Evolutionary conservation across 495 filamentous ascomycete genomes (phyloP), one percentile per base, ranked within the genome.

Genomic region (Penicillium samsonianum): DNA sequence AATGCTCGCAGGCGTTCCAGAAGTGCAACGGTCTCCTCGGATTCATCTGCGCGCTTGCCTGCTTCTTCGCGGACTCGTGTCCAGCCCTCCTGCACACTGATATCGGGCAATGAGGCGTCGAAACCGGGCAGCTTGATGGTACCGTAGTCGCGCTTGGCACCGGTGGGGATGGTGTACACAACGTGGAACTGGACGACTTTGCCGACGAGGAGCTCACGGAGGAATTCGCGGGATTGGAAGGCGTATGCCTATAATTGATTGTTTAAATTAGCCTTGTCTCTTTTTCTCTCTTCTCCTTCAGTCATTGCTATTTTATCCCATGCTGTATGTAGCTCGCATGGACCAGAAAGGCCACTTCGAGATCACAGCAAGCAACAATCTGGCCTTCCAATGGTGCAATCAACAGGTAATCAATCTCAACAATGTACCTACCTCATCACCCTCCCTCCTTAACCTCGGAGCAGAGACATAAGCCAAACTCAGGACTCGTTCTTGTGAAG

Each of bases 401-500:
- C 25, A 7, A 41, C 38, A 16, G 10, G 50, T 25, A 54, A 59
- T 47, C 23, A 55, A 51, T 2, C 33, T 31, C n/a, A 47, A 42
- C n/a, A 50, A 52, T 55, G 47, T 55, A 61, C 61, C 66, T 73
- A 89, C 87, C 79, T 98, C 93, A 62, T 98, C 93, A 55, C 89
- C 91, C 57, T 98, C 95, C 69, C 88, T 86, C 76, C 82, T 85
- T 64, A 98, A 71, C 62, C 91, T 85, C 0, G 95, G 95, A 16
- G 91, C 91, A 44, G 89, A 87, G 53, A 97, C 90, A 76, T 88
- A 98, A 48, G 95, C 93, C 49, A 99, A 77, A 59, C 91, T 95
- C 50, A 99, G 81, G 37, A 82, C 87, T 59, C 90, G 87, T 75
- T 98, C 95, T 69, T 82, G 78, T 51, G 80, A 79, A 26, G 86